Conservation (phyloP, 2,329 filamentous ascomycete species). For the Ceratocystis harringtonii region DNA sequence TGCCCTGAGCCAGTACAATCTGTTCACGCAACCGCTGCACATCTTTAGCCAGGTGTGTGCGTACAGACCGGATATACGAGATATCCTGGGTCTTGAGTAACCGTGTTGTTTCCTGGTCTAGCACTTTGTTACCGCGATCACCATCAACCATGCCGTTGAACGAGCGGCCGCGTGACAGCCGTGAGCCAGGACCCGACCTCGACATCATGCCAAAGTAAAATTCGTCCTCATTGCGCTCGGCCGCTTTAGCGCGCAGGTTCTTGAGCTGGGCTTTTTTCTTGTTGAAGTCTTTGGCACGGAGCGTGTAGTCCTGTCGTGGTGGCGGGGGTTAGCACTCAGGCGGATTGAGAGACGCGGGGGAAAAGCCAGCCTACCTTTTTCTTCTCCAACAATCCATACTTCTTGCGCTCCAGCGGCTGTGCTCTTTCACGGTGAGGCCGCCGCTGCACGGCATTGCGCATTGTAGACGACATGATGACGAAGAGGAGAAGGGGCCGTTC, state of each 20-base stretch:
- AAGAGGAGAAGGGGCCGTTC: too few relatives aligned
- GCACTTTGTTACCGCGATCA: constrained; percentile 40
- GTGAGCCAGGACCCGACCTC: constrained; percentile 39
- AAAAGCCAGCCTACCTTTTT: constrained; percentile 49
- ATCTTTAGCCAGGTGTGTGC: constrained; percentile 44
- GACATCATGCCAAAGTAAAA: constrained; percentile 59
- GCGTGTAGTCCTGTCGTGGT: constrained; percentile 40
- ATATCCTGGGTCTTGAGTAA: constrained; percentile 56
- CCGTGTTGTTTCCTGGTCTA: constrained; percentile 43
- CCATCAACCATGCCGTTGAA: constrained; percentile 43
- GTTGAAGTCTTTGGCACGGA: constrained; percentile 50
- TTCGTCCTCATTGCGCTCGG: constrained; percentile 56
- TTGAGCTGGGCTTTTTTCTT: constrained; percentile 48
- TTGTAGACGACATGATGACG: constrained; percentile 35
- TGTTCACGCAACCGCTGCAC: constrained; percentile 40
- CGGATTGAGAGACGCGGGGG: constrained; percentile 8
- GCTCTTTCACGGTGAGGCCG: constrained; percentile 82
- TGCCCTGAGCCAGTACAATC: constrained; percentile 31
- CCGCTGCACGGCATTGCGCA: constrained; percentile 54
- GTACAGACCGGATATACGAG: constrained; percentile 47
- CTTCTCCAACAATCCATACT: constrained; percentile 88
- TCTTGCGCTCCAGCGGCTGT: constrained; percentile 67
- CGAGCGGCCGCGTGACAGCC: constrained; percentile 33
- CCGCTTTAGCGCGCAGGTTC: constrained; percentile 43
- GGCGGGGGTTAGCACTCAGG: not conserved